Percentiles rank a stretch among this genome's conserved stretches.
These are phyloP conservation scores for Fusarium sp. DNA, from an alignment of 2,329 filamentous ascomycete genomes.

Conservation along the genomic window DNA sequence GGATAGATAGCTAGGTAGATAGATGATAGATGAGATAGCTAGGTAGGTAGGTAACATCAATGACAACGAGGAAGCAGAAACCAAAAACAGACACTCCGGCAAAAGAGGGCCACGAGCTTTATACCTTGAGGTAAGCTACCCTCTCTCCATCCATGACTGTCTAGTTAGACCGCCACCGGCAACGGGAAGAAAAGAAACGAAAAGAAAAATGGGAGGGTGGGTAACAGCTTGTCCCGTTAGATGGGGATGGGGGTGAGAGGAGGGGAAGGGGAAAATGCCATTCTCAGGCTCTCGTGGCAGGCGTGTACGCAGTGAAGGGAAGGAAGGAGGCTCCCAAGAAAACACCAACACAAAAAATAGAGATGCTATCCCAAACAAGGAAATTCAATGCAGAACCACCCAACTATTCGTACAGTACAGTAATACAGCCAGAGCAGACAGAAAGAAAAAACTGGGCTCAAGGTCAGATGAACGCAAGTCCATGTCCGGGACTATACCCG, in stretches of 20 bases:
- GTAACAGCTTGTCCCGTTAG: neutral
- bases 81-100: neutral
- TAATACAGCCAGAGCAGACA: neutral
- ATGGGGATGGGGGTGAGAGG: neutral
- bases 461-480: conserved; percentile 36
- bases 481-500: conserved; percentile 29
- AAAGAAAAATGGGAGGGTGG: conserved; percentile 10
- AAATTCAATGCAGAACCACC: neutral
- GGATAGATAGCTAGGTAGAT: neutral
- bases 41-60: neutral
- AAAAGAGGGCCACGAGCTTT: conserved; percentile 9
- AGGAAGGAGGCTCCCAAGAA: neutral
- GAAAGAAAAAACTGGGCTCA: conserved; percentile 10
- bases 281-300: conserved; percentile 5
- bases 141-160: conserved; percentile 7
- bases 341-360: neutral
- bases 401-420: neutral
- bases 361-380: conserved; percentile 3
- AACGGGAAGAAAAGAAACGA: conserved; percentile 22
- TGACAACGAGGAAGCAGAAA: conserved; percentile 1
- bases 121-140: conserved; percentile 2
- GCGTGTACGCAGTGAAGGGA: conserved; percentile 32
- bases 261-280: neutral
- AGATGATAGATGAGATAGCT: neutral
- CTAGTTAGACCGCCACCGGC: conserved; percentile 34